Conservation (phyloP, 75 land plant genomes). For the Pseudotsuga menziesii region DNA sequence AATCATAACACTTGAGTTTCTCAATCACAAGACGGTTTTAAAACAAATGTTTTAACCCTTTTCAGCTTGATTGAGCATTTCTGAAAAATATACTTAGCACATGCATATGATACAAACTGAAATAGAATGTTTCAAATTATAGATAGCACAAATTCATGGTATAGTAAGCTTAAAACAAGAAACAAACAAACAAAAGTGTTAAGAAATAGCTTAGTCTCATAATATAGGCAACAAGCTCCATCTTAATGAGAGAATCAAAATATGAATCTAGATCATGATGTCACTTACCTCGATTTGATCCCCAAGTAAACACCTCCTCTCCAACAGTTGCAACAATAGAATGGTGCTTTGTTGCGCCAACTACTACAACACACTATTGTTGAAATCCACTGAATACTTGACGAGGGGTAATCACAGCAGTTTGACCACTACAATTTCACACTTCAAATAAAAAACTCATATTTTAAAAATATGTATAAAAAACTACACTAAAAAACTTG, state of each 20-base stretch:
- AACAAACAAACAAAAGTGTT: background rate
- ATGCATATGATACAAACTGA: background rate
- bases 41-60: background rate
- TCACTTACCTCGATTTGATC: slow-evolving; percentile 86
- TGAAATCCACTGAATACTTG: slow-evolving; percentile 68
- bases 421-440: slow-evolving; percentile 80
- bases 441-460: background rate
- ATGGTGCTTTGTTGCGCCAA: slow-evolving; percentile 98
- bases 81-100: background rate
- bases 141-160: background rate
- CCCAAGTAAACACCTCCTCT: slow-evolving; percentile 99
- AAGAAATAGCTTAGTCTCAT: background rate
- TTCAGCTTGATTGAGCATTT: background rate
- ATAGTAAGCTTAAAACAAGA: background rate
- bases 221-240: background rate
- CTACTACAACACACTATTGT: slow-evolving; percentile 55
- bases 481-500: background rate
- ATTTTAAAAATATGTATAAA: background rate
- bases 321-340: slow-evolving; percentile 85
- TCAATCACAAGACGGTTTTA: background rate
- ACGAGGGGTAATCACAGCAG: slow-evolving; percentile 95
- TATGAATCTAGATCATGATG: background rate
- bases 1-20: background rate
- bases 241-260: background rate
- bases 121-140: background rate